Percentiles rank a stretch among this genome's conserved stretches.
Conservation (phyloP, 1,284 basidiomycete species). For the Trametes versicolor region DNA sequence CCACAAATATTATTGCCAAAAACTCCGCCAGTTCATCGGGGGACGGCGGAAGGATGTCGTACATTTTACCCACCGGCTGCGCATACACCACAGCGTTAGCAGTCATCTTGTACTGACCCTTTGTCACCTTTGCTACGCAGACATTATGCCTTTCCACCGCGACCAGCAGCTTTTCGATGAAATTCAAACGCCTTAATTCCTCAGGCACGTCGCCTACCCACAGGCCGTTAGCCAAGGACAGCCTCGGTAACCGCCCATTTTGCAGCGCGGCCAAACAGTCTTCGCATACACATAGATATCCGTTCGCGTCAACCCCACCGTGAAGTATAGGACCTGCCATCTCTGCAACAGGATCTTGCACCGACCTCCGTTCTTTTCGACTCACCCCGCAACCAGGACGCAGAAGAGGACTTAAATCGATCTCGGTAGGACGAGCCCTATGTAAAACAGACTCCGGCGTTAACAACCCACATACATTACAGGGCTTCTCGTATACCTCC, state of each 20-base stretch:
- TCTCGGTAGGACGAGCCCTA: background rate
- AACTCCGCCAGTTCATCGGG: background rate
- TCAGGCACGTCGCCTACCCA: slow-evolving; percentile 37
- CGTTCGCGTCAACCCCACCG: background rate
- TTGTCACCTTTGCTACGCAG: slow-evolving; percentile 37
- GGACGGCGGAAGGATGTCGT: background rate
- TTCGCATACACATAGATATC: no score
- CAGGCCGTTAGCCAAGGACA: slow-evolving; percentile 35
- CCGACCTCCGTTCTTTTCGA: background rate
- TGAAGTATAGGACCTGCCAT: background rate
- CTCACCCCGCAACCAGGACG: background rate
- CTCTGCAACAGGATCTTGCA: background rate
- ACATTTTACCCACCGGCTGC: slow-evolving; percentile 8
- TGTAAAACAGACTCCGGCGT: background rate
- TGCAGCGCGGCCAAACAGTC: no score
- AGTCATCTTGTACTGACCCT: background rate
- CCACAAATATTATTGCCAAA: background rate
- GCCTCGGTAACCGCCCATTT: no score
- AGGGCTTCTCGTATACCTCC: background rate
- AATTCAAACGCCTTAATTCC: slow-evolving; percentile 35
- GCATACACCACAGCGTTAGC: slow-evolving; percentile 7
- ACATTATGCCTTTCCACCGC: slow-evolving; percentile 36
- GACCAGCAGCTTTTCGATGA: slow-evolving; percentile 42
- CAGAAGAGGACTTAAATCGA: background rate
- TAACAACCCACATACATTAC: background rate